Evolutionary conservation across 352 stramenopile species (phyloP), one percentile per base, ranked within the genome.

Genomic region (Globisporangium echinulatum): DNA sequence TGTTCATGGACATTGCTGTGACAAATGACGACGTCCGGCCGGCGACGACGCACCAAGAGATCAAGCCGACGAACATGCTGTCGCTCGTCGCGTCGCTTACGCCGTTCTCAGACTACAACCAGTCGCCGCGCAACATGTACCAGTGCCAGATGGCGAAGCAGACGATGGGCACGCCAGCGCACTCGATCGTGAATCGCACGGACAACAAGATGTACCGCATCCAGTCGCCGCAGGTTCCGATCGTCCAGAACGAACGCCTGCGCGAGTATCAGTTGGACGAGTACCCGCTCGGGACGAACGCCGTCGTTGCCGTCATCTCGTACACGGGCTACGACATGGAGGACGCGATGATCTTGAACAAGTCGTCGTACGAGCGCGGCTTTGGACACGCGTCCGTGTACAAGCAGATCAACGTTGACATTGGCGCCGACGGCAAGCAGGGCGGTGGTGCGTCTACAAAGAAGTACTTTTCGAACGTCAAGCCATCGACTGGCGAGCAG

Each of bases 91-190:
- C 97, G 11, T 99, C 95, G 63, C 72, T 99, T 55, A 99, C 97
- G 39, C 97, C 97, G 10, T 99, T 99, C 74, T 98, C 89, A 2
- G 97, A 99, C 78, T 99, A 99, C 78, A 99, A 99, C 77, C 98
- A 99, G 82, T 98, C 87, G 36, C 98, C 98, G 44, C 82, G 97
- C 72, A 99, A 99, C 78, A 99, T 99, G 97, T 99, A 98, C 73
- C 97, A 99, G 87, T 99, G 97, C 68, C 97, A 99, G 79, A 99
- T 99, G 98, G 98, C 96, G 44, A 99, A 99, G 80, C 98, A 99
- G 74, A 99, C 97, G 3, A 99, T 99, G 97, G 97, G 97, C 44
- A 99, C 97, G 25, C 96, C 97, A 15, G 88, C 87, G n/a, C 97
- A 99, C 71, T 98, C 96, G 56, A 87, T 99, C 56, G 82, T 89